A percentile compares a stretch with the other conserved stretches of the same genome.
phyloP scores from a whole-genome alignment of 202 grass and related monocot genomes.

The Musa balbisiana region DNA sequence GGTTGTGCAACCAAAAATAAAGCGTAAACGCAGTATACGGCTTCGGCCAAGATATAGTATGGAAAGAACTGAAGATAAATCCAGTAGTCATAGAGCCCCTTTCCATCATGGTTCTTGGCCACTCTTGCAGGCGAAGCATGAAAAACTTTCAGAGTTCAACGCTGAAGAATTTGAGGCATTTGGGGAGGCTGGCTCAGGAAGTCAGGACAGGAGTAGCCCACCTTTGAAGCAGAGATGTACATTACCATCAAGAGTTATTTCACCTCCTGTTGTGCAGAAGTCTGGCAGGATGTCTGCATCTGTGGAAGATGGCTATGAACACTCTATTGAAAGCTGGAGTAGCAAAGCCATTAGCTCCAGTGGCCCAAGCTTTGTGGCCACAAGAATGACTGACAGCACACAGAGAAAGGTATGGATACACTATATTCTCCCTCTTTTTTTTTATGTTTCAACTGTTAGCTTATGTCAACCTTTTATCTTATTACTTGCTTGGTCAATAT shows the following conservation, averaged over 20 bases:
- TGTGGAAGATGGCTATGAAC: conserved; percentile 41
- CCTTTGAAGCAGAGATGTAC: conserved; percentile 57
- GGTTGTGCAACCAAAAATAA: conserved; percentile 41
- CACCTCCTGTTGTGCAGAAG: conserved; percentile 37
- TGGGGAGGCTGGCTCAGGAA: conserved; percentile 36
- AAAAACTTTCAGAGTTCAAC: conserved; percentile 40
- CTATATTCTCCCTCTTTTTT: too few species aligned
- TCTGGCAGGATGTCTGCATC: conserved; percentile 49
- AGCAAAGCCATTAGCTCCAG: conserved; percentile 38
- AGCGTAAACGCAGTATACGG: conserved; percentile 6
- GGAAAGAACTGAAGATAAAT: conserved; percentile 1
- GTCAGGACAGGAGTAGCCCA: conserved; percentile 30
- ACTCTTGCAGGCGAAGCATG: conserved; percentile 33
- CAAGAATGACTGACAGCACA: conserved; percentile 87
- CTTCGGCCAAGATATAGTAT: conserved; percentile 3
- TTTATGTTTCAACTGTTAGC: too few species aligned
- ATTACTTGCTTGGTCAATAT: too few species aligned
- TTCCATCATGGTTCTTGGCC: conserved; percentile 11
- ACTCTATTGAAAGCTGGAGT: conserved; percentile 54
- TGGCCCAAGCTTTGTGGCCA: conserved; percentile 27
- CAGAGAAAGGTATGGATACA: conserved; percentile 69
- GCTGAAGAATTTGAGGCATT: conserved; percentile 27
- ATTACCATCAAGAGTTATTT: conserved; percentile 57
- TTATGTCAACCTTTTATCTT: too few species aligned
- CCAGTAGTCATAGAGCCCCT: neutral